Conservation (phyloP, 176 grass and related monocot species). For the Canna indica region DNA sequence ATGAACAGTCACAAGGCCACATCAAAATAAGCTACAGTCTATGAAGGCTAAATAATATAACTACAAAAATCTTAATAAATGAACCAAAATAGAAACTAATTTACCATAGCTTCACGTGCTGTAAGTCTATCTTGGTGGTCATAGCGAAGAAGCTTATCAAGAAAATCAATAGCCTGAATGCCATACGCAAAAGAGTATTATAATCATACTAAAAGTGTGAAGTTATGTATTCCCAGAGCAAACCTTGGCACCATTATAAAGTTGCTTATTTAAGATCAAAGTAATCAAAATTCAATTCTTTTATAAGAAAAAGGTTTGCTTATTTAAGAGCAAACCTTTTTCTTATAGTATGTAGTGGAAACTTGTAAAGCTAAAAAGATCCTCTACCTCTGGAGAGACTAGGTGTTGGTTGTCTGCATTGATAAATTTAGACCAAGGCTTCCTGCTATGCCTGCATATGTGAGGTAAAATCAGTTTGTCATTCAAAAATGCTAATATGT, state of each 20-base stretch:
- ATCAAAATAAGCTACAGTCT: background rate
- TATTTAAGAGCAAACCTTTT: background rate
- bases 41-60: background rate
- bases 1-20: background rate
- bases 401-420: conserved; percentile 87
- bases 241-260: background rate
- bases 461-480: background rate
- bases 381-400: conserved; percentile 70
- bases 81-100: background rate
- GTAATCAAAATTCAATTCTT: background rate
- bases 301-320: too few species aligned
- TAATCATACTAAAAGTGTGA: background rate
- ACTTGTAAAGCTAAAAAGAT: background rate
- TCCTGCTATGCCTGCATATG: conserved; percentile 59
- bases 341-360: background rate
- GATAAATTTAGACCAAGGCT: conserved; percentile 82
- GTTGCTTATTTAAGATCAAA: background rate
- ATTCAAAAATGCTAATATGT: background rate
- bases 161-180: conserved; percentile 90
- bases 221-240: background rate
- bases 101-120: conserved; percentile 96
- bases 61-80: background rate
- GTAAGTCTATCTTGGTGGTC: conserved; percentile 97
- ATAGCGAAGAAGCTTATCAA: conserved; percentile 84
- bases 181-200: conserved; percentile 2